phyloP scores from a whole-genome alignment of 768 basidiomycete genomes.

The Rhodocollybia butyracea region DNA sequence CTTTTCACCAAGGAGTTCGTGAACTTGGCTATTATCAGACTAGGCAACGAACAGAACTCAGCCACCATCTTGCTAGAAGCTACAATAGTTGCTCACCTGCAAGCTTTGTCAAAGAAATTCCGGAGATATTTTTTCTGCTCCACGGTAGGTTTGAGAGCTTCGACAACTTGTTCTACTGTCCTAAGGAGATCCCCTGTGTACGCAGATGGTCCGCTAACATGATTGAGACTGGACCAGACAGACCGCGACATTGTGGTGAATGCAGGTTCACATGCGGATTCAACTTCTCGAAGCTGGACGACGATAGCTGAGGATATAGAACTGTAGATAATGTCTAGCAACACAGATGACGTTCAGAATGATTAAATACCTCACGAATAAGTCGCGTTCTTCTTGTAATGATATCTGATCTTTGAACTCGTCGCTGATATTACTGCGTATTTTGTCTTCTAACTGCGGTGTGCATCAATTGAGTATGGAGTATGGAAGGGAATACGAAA shows the following conservation, averaged over 20 bases:
- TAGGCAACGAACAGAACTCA: slow-evolving; percentile 30
- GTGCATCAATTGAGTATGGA: neutral
- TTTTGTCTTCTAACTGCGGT: slow-evolving; percentile 84
- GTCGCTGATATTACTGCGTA: slow-evolving; percentile 75
- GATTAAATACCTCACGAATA: slow-evolving; percentile 77
- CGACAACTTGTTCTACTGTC: slow-evolving; percentile 72
- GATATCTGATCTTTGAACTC: slow-evolving; percentile 77
- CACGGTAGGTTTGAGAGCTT: slow-evolving; percentile 72
- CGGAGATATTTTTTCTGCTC: slow-evolving; percentile 95
- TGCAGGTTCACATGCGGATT: slow-evolving; percentile 75
- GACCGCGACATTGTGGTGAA: slow-evolving; percentile 75
- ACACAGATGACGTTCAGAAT: neutral
- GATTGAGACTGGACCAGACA: slow-evolving; percentile 73
- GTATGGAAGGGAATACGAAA: neutral
- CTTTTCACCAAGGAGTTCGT: slow-evolving; percentile 88
- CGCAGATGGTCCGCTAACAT: slow-evolving; percentile 83
- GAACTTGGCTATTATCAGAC: slow-evolving; percentile 82
- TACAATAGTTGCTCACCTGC: slow-evolving; percentile 56
- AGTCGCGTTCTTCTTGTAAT: slow-evolving; percentile 81
- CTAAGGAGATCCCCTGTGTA: slow-evolving; percentile 78
- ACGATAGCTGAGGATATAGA: slow-evolving; percentile 83
- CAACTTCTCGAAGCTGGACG: slow-evolving; percentile 80
- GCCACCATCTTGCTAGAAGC: neutral
- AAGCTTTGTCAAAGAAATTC: slow-evolving; percentile 92
- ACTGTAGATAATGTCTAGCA: slow-evolving; percentile 36